Evolutionary conservation across 148 eudicot genomes (phyloP).

Genomic region (Vaccinium myrtillus): DNA sequence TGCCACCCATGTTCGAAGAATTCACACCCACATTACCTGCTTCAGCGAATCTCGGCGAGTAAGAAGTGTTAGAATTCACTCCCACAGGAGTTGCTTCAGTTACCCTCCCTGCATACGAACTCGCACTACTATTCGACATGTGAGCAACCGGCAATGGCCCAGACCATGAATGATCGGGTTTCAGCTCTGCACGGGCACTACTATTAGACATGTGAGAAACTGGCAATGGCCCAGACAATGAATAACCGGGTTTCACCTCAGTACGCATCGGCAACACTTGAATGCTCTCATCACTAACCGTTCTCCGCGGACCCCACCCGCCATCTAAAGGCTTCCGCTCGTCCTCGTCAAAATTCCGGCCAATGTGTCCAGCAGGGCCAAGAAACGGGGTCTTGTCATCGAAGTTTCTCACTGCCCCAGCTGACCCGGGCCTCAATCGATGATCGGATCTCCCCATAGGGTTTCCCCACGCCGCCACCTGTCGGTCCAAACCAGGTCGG

Average conservation of each 20-base stretch:
- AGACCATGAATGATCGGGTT: constrained; percentile 28
- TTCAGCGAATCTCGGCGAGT: constrained; percentile 35
- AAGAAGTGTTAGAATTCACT: constrained; percentile 25
- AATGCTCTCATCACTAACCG: constrained; percentile 60
- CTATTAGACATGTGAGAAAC: constrained; percentile 27
- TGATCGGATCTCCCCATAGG: constrained; percentile 63
- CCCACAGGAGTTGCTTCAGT: constrained; percentile 35
- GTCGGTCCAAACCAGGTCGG: constrained; percentile 61
- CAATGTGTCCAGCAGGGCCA: constrained; percentile 45
- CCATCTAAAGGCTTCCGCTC: constrained; percentile 92
- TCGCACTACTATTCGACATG: constrained; percentile 23
- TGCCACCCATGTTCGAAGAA: constrained; percentile 28
- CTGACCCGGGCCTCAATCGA: constrained; percentile 74
- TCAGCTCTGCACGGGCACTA: constrained; percentile 36
- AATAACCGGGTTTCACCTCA: constrained; percentile 42
- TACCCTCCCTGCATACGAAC: constrained; percentile 55
- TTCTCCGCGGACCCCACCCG: constrained; percentile 56
- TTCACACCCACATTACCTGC: constrained; percentile 31
- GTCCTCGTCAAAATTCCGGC: constrained; percentile 92
- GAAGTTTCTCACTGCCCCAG: constrained; percentile 60
- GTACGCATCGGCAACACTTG: constrained; percentile 31
- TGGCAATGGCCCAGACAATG: constrained; percentile 29
- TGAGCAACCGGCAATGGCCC: constrained; percentile 36
- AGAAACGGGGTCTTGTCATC: constrained; percentile 73
- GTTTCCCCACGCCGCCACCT: constrained; percentile 57